These are phyloP conservation scores for Suillus lakei DNA, from an alignment of 768 basidiomycete species.

Conservation along the genomic window DNA sequence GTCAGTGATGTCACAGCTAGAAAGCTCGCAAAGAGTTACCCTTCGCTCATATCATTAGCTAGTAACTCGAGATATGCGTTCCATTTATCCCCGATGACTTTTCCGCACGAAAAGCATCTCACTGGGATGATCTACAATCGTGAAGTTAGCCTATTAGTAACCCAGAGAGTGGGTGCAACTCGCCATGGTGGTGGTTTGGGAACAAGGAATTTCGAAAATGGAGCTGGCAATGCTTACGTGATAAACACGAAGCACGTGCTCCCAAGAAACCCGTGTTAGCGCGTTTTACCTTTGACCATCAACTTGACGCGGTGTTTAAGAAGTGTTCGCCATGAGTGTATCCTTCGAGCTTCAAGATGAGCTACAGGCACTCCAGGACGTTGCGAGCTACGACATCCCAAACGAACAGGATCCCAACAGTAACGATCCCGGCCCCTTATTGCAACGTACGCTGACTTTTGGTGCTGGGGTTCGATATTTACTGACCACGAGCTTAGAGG, in stretches of 20 bases:
- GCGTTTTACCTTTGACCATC: constrained; percentile 15
- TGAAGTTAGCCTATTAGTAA: background rate
- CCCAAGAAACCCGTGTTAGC: constrained; percentile 10
- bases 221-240: constrained; percentile 15
- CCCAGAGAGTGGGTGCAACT: constrained; percentile 3
- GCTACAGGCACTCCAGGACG: constrained; percentile 65
- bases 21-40: constrained; percentile 48
- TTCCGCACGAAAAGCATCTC: constrained; percentile 95
- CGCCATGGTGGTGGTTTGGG: constrained; percentile 30
- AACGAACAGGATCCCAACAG: constrained; percentile 67
- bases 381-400: constrained; percentile 65
- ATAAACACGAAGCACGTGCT: constrained; percentile 32
- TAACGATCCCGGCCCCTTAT: constrained; percentile 56
- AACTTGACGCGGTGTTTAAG: constrained; percentile 5
- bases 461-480: background rate
- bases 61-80: constrained; percentile 83
- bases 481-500: constrained; percentile 48
- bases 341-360: constrained; percentile 82
- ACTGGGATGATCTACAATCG: constrained; percentile 86
- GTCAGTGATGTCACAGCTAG: constrained; percentile 8
- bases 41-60: constrained; percentile 83
- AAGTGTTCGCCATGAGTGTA: constrained; percentile 36
- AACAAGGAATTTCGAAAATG: background rate
- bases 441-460: constrained; percentile 55
- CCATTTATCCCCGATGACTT: constrained; percentile 98